Base-by-base conservation (phyloP, 2,329 filamentous ascomycete genomes). In the Claviceps maximensis region DNA sequence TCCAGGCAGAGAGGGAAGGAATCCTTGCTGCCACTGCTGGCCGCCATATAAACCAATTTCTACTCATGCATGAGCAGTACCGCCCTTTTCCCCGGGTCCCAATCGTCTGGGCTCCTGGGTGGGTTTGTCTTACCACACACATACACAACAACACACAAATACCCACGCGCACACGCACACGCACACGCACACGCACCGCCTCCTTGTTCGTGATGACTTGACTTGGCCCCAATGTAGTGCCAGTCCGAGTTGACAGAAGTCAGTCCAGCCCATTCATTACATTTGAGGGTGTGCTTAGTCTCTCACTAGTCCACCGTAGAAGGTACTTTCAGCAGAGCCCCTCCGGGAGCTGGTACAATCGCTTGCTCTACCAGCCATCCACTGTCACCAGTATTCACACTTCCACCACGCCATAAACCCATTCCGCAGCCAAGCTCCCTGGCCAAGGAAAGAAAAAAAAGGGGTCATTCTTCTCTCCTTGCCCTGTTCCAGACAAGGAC, bases 161-260 rank as follows among this genome's bases (percentile, higher is more conserved):
- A 13, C 33, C 4, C 33, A 36, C 9, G 12, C 41, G 13, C 41
- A 23, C 10, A 46, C 44, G 21, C 25, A 27, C 23, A 27, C 42
- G 19, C 38, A 47, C 17, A 31, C 25, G 23, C 25, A 47, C 15
- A 47, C 25, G 8, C 44, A 23, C 7, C 15, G 19, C 49, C 41
- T 21, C 49, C 49, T 51, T 51, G 49, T 46, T 51, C 49, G 40
- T 51, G 49, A 45, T n/a, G 25, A 46, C 41, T 42, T 17, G 21
- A n/a, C 15, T 50, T 29, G 48, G 29, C 38, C 40, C 38, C 49
- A 45, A 50, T 27, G 29, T 21, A 51, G 41, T 36, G 40, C 29
- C 25, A 45, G 36, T 15, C 38, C n/a, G 49, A 36, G 36, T 45
- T 15, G 36, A 25, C 15, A 36, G 48, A 44, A 42, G 48, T 17